A percentile compares a stretch with the other conserved stretches of the same genome.
Conservation (phyloP, 257 asterid species). For the Petrea volubilis region DNA sequence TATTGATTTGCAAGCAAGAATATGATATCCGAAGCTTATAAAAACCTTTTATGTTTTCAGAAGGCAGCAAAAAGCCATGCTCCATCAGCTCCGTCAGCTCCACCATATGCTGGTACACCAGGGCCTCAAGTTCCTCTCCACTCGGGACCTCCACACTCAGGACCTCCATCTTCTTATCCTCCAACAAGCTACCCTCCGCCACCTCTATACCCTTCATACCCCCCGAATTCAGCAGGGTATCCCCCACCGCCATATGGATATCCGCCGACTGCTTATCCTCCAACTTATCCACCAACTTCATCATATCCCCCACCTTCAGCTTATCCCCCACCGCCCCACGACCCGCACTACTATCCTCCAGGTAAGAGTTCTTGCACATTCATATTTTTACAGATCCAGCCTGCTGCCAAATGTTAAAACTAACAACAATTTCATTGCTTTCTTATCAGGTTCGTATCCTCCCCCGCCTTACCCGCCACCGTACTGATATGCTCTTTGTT, state of each 20-base stretch:
- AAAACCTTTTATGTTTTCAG: conserved; percentile 28
- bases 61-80: conserved; percentile 37
- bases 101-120: conserved; percentile 24
- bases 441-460: conserved; percentile 42
- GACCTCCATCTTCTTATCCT: conserved; percentile 37
- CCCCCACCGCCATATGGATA: conserved; percentile 47
- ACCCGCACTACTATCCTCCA: conserved; percentile 42
- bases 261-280: conserved; percentile 43
- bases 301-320: conserved; percentile 43
- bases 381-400: background rate
- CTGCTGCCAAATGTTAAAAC: background rate
- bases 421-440: background rate
- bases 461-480: conserved; percentile 48
- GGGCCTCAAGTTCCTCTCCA: conserved; percentile 32
- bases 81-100: conserved; percentile 41
- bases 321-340: conserved; percentile 51
- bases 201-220: conserved; percentile 37
- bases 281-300: conserved; percentile 35
- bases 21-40: background rate
- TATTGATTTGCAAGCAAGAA: background rate
- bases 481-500: conserved; percentile 16
- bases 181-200: conserved; percentile 36
- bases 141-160: conserved; percentile 45
- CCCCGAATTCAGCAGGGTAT: conserved; percentile 38
- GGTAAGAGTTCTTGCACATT: conserved; percentile 24